phyloP scores from a whole-genome alignment of 2,329 filamentous ascomycete species.

The Colletotrichum abscissum region DNA sequence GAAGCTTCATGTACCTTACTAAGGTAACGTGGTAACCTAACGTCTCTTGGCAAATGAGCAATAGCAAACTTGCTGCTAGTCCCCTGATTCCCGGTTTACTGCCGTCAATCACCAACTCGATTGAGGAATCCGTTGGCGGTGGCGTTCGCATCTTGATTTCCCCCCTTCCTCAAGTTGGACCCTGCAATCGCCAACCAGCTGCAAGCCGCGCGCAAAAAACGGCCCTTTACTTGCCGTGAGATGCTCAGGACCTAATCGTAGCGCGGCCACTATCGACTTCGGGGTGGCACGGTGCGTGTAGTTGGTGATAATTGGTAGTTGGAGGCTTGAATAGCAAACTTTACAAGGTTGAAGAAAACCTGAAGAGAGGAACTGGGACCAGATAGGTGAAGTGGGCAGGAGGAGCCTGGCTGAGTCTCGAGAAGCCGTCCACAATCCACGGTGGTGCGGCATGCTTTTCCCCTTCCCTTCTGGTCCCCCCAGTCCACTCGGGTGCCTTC shows the following conservation, averaged over 20 bases:
- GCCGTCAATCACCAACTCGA: constrained; percentile 4
- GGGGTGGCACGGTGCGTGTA: background rate
- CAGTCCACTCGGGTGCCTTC: background rate
- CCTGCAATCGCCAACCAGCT: constrained; percentile 23
- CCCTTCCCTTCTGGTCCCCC: background rate
- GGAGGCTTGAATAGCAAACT: background rate
- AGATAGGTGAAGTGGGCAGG: background rate
- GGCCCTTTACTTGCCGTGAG: constrained; percentile 4
- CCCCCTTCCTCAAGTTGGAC: background rate
- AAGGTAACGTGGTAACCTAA: background rate
- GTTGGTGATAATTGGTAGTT: background rate
- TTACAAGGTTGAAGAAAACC: background rate
- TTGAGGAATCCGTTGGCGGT: background rate
- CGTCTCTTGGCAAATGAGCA: background rate
- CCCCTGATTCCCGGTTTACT: background rate
- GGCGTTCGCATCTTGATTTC: constrained; percentile 10
- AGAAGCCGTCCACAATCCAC: background rate
- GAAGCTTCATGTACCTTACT: background rate
- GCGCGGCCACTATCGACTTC: constrained; percentile 13
- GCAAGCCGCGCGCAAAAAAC: constrained; percentile 9
- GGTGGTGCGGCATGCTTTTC: background rate
- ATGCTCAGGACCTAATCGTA: background rate
- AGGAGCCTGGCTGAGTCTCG: constrained; percentile 16
- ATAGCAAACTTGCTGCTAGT: background rate
- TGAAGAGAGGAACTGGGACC: background rate